Base-by-base conservation (phyloP, 495 filamentous ascomycete species). In the Apodospora peruviana region DNA sequence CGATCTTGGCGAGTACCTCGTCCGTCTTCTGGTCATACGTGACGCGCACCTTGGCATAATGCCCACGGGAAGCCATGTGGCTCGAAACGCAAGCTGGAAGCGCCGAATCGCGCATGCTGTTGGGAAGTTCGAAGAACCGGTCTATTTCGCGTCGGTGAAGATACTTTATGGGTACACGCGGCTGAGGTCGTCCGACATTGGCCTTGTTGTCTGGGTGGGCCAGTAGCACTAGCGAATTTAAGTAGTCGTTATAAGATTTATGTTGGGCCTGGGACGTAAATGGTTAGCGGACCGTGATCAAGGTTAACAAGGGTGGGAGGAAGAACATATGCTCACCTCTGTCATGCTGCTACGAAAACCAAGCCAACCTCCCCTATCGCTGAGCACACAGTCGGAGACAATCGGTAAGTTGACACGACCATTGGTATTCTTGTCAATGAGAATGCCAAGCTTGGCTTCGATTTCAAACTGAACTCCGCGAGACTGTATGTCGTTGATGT, bases 271-370 rank as follows among this genome's bases (percentile, higher is more conserved):
- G 46, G 32, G 19, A 17, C 19, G 40, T 16, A 51, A 46, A 34
- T 29, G 37, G 12, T 11, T 18, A 27, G 24, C 37, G 2, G 34
- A 50, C 48, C 54, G 53, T 19, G 47, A 41, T 20, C 5, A 29
- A 7, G n/a, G 29, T 14, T 3, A 3, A 29, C 9, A 20, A 1
- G 40, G 38, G 12, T 10, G 45, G 29, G n/a, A 44, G 23, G 23
- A 16, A 17, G 14, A 25, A 48, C 32, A 35, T 42, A 47, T n/a
- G 72, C 82, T 68, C 78, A 90, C 89, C 62, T 85, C 79, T 20
- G 82, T 91, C 90, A 96, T 95, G 36, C 77, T 85, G 56, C 88
- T 94, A 50, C 81, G 78, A 58, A 96, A 96, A 0, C 53, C 74
- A 53, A 64, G 69, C 67, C 58, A 55, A 43, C 73, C 60, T 39